Evolutionary conservation across 1,284 basidiomycete genomes (phyloP).

Genomic region (Neolentinus lepideus): DNA sequence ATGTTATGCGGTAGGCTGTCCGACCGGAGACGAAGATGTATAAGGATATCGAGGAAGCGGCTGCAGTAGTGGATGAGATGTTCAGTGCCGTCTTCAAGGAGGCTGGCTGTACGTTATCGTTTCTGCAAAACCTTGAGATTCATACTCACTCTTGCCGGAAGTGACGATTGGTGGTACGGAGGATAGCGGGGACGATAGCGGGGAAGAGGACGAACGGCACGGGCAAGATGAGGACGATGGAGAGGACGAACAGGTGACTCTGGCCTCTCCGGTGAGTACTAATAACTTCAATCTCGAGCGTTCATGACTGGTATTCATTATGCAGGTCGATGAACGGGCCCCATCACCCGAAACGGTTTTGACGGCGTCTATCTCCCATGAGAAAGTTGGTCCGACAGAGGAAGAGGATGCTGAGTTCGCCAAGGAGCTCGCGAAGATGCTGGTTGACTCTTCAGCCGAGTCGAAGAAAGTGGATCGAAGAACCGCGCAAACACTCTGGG

Average conservation of each 20-base stretch:
- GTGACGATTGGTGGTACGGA: slow-evolving; percentile 36
- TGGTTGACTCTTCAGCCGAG: slow-evolving; percentile 80
- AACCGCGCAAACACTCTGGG: slow-evolving; percentile 78
- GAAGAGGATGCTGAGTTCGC: slow-evolving; percentile 93
- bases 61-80: slow-evolving; percentile 84
- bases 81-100: slow-evolving; percentile 59
- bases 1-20: slow-evolving; percentile 47
- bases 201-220: slow-evolving; percentile 46
- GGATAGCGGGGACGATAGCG: slow-evolving; percentile 69
- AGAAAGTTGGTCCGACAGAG: slow-evolving; percentile 68
- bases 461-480: slow-evolving; percentile 81
- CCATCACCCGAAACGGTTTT: slow-evolving; percentile 74
- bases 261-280: slow-evolving; percentile 44
- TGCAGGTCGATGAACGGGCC: slow-evolving; percentile 55
- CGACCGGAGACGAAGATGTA: slow-evolving; percentile 67
- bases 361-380: slow-evolving; percentile 52
- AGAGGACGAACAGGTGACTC: slow-evolving; percentile 35
- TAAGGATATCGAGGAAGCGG: slow-evolving; percentile 81
- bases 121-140: not conserved
- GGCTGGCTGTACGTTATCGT: slow-evolving; percentile 39
- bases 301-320: slow-evolving; percentile 6
- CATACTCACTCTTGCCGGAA: slow-evolving; percentile 11
- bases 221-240: slow-evolving; percentile 52
- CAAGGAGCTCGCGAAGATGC: slow-evolving; percentile 93
- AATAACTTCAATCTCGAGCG: not conserved